A percentile compares a stretch with the other conserved stretches of the same genome.
phyloP scores from a whole-genome alignment of 2,329 filamentous ascomycete genomes.

The Alternaria ventricosa region DNA sequence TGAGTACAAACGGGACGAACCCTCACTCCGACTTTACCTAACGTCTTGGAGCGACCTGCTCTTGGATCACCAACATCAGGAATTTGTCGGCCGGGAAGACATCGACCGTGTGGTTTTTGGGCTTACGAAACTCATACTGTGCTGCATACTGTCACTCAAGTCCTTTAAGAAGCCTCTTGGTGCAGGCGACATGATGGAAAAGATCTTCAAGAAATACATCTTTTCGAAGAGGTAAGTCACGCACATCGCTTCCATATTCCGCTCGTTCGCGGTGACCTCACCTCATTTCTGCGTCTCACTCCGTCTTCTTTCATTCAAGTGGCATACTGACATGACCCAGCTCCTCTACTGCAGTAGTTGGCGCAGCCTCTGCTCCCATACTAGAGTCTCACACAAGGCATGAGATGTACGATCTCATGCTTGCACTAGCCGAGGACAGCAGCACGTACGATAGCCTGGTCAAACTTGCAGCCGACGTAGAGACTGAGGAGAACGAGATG shows the following conservation, averaged over 20 bases:
- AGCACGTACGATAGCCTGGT: conserved; percentile 38
- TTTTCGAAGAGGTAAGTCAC: conserved; percentile 36
- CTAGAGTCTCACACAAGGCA: conserved; percentile 45
- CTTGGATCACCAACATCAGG: conserved; percentile 41
- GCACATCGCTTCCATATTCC: background rate
- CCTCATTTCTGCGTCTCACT: background rate
- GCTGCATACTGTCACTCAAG: conserved; percentile 48
- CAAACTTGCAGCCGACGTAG: conserved; percentile 29
- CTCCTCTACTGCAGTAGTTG: conserved; percentile 16
- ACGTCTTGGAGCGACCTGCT: conserved; percentile 42
- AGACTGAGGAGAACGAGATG: conserved; percentile 53
- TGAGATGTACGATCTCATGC: conserved; percentile 47
- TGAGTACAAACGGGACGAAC: conserved; percentile 41
- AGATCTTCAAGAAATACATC: conserved; percentile 46
- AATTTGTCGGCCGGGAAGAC: conserved; percentile 46
- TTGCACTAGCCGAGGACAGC: conserved; percentile 41
- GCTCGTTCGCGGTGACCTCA: background rate
- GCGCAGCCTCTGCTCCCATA: conserved; percentile 33
- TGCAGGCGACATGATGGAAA: conserved; percentile 33
- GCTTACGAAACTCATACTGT: conserved; percentile 50
- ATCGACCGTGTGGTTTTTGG: conserved; percentile 47
- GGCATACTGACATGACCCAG: conserved; percentile 7
- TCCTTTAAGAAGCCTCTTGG: conserved; percentile 49
- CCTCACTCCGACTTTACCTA: conserved; percentile 36
- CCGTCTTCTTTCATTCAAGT: background rate